Base-by-base conservation (phyloP, 352 stramenopile genomes). In the Globisporangium okanoganense region DNA sequence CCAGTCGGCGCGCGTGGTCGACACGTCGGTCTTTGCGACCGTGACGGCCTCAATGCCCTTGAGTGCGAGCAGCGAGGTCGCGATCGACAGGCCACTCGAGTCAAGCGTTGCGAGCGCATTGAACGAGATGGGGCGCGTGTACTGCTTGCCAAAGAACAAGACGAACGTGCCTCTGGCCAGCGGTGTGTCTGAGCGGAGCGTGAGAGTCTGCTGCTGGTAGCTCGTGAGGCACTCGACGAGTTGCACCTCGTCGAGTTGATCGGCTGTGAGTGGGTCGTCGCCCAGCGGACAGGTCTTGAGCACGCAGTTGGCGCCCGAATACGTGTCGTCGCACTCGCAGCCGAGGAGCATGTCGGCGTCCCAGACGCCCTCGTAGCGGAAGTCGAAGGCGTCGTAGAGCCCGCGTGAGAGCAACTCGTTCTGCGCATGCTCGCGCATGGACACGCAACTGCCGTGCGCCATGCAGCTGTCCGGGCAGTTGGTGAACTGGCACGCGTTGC, bases 301-400 rank as follows among this genome's bases (percentile, higher is more conserved):
- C 5, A 57, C 65, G 54, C 86, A 92, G 58, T 73, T 82, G 3
- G 72, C 36, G 8, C 78, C 72, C 12, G 71, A 49, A 56, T 79
- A 96, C 2, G 80, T 80, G 6, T 62, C 48, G 55, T 96, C 84
- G 50, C 88, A 96, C 14, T 71, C 59, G 49, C 89, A 97, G 24
- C 85, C 87, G 38, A 85, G 75, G 14, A 96, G 75, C 48, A 82
- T 77, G 38, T 95, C 75, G 25, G 76, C 77, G 65, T 96, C 86
- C 84, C 87, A 95, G 8, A 85, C 58, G 13, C 62, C 62, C 2
- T 85, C 66, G 41, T 91, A 92, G 2, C 61, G 35, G 36, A 79
- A 78, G 0, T 56, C 47, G 6, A 67, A 53, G 22, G 54, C 45
- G 53, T 90, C 71, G 54, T 88, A 80, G n/a, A 90, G 57, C 52